These are phyloP conservation scores for Cyclocybe cylindracea DNA, from an alignment of 768 basidiomycete species.

Conservation along the genomic window DNA sequence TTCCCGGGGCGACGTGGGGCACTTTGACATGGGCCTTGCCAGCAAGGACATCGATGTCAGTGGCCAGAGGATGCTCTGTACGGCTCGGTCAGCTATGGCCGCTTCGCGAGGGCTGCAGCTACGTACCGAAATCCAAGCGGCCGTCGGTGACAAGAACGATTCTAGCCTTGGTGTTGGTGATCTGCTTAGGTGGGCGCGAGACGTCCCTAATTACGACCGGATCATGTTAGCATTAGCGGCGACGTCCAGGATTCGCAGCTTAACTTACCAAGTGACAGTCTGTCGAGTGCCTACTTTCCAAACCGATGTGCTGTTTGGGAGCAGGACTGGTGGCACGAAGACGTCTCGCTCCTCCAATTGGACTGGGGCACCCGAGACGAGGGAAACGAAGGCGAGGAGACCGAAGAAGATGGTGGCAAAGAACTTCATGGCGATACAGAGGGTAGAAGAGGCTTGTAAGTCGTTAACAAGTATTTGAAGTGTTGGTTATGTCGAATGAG, in stretches of 20 bases:
- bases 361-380: slow-evolving; percentile 26
- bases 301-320: slow-evolving; percentile 23
- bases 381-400: slow-evolving; percentile 23
- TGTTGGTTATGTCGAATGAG: background rate
- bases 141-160: slow-evolving; percentile 37
- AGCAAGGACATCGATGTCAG: slow-evolving; percentile 34
- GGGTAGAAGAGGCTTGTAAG: background rate
- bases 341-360: slow-evolving; percentile 27
- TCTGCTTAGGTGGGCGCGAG: slow-evolving; percentile 37
- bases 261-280: slow-evolving; percentile 31
- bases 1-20: slow-evolving; percentile 37
- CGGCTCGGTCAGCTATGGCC: background rate
- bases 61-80: slow-evolving; percentile 36
- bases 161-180: slow-evolving; percentile 43
- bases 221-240: slow-evolving; percentile 5
- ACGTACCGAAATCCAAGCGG: slow-evolving; percentile 32
- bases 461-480: background rate
- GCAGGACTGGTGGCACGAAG: slow-evolving; percentile 30
- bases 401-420: slow-evolving; percentile 22
- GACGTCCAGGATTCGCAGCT: slow-evolving; percentile 13
- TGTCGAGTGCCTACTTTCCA: slow-evolving; percentile 31
- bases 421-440: slow-evolving; percentile 17
- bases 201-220: slow-evolving; percentile 33
- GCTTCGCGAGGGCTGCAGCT: background rate
- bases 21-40: slow-evolving; percentile 40